Evolutionary conservation across 2,329 filamentous ascomycete species (phyloP).

Genomic region (Colletotrichum lini): DNA sequence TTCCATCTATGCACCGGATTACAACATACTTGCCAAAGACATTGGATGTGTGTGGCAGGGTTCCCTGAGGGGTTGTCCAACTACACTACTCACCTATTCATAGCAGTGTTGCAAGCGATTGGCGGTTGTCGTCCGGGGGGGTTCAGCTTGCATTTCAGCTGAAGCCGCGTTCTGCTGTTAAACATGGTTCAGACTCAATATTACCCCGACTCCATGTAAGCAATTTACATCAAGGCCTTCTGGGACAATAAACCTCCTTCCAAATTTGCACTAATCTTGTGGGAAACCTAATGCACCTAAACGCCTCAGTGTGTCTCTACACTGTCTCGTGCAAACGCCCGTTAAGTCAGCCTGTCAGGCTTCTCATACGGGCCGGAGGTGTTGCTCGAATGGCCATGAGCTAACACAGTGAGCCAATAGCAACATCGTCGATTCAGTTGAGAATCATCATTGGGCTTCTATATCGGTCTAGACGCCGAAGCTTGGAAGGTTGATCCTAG

Average conservation of each 20-base stretch:
- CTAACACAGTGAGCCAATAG: background rate
- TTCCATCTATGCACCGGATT: background rate
- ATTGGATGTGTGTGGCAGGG: background rate
- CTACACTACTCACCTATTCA: background rate
- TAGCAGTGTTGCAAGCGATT: slow-evolving; percentile 4
- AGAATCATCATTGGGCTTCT: background rate
- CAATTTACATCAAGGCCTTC: background rate
- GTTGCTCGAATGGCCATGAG: background rate
- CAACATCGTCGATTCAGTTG: background rate
- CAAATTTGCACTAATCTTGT: slow-evolving; percentile 4
- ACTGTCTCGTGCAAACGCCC: slow-evolving; percentile 9
- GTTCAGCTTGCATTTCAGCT: slow-evolving; percentile 29
- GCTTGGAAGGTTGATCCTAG: background rate
- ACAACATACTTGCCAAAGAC: slow-evolving; percentile 21
- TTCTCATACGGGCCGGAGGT: background rate
- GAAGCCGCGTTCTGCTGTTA: slow-evolving; percentile 22
- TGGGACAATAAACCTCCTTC: background rate
- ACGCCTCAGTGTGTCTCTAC: background rate
- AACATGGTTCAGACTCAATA: slow-evolving; percentile 7
- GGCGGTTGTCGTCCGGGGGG: background rate
- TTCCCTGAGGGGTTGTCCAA: background rate
- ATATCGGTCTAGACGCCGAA: slow-evolving; percentile 3
- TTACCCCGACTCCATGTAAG: slow-evolving; percentile 32
- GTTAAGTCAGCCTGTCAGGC: background rate
- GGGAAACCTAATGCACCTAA: slow-evolving; percentile 12